phyloP scores from a whole-genome alignment of 83 land plant genomes.

The Diphasiastrum complanatum region DNA sequence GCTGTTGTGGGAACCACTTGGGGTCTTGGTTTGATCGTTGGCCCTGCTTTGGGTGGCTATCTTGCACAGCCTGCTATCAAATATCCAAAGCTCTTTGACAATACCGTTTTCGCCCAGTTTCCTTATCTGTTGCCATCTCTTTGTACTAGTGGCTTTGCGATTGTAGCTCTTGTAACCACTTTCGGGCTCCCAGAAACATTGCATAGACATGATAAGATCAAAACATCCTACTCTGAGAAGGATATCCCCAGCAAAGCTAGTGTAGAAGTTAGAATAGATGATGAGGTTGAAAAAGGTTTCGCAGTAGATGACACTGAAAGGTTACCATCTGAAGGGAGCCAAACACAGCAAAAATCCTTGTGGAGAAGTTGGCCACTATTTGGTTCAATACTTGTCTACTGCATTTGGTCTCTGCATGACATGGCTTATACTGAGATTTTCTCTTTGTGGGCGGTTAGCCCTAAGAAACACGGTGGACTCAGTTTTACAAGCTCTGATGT shows the following conservation, averaged over 20 bases:
- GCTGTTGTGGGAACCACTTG: constrained; percentile 21
- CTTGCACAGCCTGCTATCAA: constrained; percentile 13
- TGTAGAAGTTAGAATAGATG: neutral
- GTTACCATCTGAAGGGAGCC: neutral
- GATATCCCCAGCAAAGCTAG: neutral
- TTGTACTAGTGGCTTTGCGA: neutral
- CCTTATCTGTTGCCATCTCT: neutral
- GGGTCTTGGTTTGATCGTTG: constrained; percentile 19
- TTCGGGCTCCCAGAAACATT: no score
- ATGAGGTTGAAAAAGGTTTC: neutral
- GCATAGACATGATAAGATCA: neutral
- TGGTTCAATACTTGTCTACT: constrained; percentile 10
- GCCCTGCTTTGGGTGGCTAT: constrained; percentile 22
- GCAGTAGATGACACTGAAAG: neutral
- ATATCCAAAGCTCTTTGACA: no score
- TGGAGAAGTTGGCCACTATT: constrained; percentile 16
- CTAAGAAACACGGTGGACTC: constrained; percentile 1
- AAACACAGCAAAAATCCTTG: neutral
- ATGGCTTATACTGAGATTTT: constrained; percentile 14
- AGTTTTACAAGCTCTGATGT: constrained; percentile 10
- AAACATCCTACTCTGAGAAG: neutral
- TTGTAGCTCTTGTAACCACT: neutral
- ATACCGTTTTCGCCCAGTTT: neutral
- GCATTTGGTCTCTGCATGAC: constrained; percentile 21
- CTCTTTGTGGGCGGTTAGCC: constrained; percentile 10